Evolutionary conservation across 768 basidiomycete genomes (phyloP).

Genomic region (Tulasnella sp.): DNA sequence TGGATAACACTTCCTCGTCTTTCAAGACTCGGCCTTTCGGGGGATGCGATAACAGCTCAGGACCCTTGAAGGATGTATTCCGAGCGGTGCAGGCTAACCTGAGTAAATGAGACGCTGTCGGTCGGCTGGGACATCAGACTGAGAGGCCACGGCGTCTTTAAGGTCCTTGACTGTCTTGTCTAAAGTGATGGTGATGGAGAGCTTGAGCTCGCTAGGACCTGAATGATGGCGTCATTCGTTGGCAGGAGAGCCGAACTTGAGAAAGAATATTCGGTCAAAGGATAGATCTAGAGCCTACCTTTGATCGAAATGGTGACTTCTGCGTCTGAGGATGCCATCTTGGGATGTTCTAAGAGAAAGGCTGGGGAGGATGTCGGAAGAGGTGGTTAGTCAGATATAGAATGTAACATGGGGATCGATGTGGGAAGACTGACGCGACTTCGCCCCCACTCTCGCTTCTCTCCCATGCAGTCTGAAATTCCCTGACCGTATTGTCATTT

Average conservation of each 20-base stretch:
- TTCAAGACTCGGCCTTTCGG: constrained; percentile 66
- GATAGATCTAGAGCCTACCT: constrained; percentile 36
- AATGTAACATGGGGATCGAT: neutral
- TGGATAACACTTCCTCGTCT: constrained; percentile 78
- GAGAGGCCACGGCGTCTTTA: constrained; percentile 81
- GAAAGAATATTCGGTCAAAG: neutral
- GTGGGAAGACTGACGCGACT: neutral
- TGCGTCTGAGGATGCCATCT: neutral
- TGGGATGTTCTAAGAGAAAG: neutral
- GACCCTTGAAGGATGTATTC: neutral
- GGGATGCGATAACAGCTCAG: neutral
- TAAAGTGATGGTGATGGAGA: constrained; percentile 74
- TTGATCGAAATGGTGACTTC: constrained; percentile 32
- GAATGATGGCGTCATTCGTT: neutral
- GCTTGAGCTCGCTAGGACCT: constrained; percentile 85
- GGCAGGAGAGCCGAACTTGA: neutral
- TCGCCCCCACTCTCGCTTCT: neutral
- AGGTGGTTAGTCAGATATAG: neutral
- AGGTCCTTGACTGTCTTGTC: constrained; percentile 87
- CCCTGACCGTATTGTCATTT: too few species aligned
- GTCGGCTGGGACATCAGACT: constrained; percentile 82
- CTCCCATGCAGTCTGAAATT: too few species aligned
- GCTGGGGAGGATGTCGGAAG: neutral
- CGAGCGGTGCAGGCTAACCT: constrained; percentile 47
- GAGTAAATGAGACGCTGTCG: constrained; percentile 90